These are phyloP conservation scores for Colletotrichum trifolii DNA, from an alignment of 2,329 filamentous ascomycete genomes.

Conservation along the genomic window DNA sequence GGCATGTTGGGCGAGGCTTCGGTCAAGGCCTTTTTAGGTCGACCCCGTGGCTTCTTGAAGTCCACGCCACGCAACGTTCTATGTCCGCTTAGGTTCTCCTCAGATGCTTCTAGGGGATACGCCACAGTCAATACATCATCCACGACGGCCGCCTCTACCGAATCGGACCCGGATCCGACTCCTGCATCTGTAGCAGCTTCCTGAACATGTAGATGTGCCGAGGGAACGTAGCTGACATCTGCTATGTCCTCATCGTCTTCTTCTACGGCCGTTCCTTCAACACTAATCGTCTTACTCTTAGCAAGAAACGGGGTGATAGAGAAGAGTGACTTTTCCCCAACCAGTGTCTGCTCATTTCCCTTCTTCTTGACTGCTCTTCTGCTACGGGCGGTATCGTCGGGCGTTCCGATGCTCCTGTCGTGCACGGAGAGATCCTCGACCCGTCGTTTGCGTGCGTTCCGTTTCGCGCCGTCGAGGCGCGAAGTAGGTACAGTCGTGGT, in stretches of 20 bases:
- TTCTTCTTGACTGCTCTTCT: constrained; percentile 66
- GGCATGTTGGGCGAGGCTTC: constrained; percentile 59
- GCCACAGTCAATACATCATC: constrained; percentile 26
- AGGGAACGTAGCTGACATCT: constrained; percentile 34
- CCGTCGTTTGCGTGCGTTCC: constrained; percentile 57
- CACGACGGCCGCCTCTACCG: background rate
- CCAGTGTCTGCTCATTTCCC: constrained; percentile 65
- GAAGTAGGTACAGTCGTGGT: constrained; percentile 37
- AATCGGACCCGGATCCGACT: constrained; percentile 11
- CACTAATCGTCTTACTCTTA: constrained; percentile 67
- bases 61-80: background rate
- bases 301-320: constrained; percentile 96
- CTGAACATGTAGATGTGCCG: constrained; percentile 18
- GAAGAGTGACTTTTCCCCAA: constrained; percentile 90
- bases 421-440: constrained; percentile 57
- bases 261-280: constrained; percentile 48
- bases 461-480: constrained; percentile 33
- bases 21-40: constrained; percentile 58
- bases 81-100: constrained; percentile 29
- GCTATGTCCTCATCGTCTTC: constrained; percentile 43
- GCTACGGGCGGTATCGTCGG: constrained; percentile 53
- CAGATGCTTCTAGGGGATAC: constrained; percentile 37
- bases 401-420: constrained; percentile 60
- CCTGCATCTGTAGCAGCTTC: constrained; percentile 23
- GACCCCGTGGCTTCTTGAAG: constrained; percentile 54